Base-by-base conservation (phyloP, 768 basidiomycete genomes). In the Mycena venus region DNA sequence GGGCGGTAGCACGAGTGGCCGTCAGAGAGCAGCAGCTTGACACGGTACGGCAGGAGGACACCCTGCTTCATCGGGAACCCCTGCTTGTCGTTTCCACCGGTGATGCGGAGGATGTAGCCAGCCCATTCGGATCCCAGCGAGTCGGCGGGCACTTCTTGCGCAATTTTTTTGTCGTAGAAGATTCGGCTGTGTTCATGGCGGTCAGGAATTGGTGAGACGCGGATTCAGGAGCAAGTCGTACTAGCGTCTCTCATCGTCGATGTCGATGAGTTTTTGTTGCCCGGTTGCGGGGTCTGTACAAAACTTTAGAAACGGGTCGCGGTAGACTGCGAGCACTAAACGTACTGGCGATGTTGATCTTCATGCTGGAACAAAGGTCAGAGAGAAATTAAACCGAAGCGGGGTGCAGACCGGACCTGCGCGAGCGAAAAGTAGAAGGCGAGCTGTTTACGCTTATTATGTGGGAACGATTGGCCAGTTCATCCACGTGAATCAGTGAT, bases 1-100 rank as follows among this genome's bases (percentile, higher is more conserved):
- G 89, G 85, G 80, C 98, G 96, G 91, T 95, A 99, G 91, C 98
- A 99, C 36, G 97, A 98, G 92, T 99, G 98, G 63, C 97, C 97
- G 84, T 98, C 95, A 75, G 95, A 80, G 83, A 99, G 95, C 81
- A 99, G 95, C 77, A 99, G 94, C 75, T 91, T 89, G 79, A 97
- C 96, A 91, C 98, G 97, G 88, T 96, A 83, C 72, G 96, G 96
- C 80, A 98, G 91, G 74, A 99, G 94, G 78, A 99, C 95, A 88
- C 98, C 97, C 88, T 99, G 98, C 87, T 99, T 99, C 96, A 99
- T 98, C 59, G 97, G 96, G 91, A 98, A 98, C 82, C 97, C 96
- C 85, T 97, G 96, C 88, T 96, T 96, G 92, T 99, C 97, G 90
- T 99, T 99, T 76, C 98, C 96, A 80, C 97, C 97, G 34, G 96